These are phyloP conservation scores for Martiniozyma abietophila DNA, from an alignment of 805 yeast genomes.

Conservation along the genomic window DNA sequence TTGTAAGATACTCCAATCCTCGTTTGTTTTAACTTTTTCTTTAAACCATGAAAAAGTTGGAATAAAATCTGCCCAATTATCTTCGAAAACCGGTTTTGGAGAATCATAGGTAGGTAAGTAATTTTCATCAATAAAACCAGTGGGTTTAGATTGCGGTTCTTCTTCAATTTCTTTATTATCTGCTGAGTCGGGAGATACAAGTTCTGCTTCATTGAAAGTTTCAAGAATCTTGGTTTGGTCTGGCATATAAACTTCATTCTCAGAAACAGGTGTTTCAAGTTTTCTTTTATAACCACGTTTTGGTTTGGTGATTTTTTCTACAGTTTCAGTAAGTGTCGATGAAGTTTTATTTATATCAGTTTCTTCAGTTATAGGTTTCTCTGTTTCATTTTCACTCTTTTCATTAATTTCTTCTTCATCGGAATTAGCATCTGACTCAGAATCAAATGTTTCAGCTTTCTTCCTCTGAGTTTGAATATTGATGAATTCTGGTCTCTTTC, in stretches of 20 bases:
- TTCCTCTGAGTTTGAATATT: constrained; percentile 37
- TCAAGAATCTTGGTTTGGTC: no score
- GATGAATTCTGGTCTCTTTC: constrained; percentile 23
- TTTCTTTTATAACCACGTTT: no score
- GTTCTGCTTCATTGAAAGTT: no score
- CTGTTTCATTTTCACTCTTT: constrained; percentile 17
- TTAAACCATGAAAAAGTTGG: constrained; percentile 44
- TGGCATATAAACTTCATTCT: no score
- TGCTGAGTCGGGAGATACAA: constrained; percentile 22
- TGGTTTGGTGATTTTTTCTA: no score
- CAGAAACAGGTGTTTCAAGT: no score
- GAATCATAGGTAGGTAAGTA: constrained; percentile 43
- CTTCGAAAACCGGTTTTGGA: constrained; percentile 50
- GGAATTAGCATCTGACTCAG: constrained; percentile 13
- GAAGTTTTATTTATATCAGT: no score
- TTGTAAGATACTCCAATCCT: constrained; percentile 52
- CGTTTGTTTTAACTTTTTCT: constrained; percentile 55
- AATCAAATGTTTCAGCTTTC: constrained; percentile 13
- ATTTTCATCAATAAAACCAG: constrained; percentile 22
- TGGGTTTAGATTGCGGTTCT: no score
- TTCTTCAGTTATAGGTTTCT: constrained; percentile 21
- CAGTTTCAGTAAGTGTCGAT: no score
- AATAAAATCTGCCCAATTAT: constrained; percentile 30
- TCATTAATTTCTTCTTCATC: constrained; percentile 13
- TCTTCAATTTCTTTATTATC: background rate